These are phyloP conservation scores for Epichloe uncinata DNA, from an alignment of 2,329 filamentous ascomycete genomes.

Conservation along the genomic window DNA sequence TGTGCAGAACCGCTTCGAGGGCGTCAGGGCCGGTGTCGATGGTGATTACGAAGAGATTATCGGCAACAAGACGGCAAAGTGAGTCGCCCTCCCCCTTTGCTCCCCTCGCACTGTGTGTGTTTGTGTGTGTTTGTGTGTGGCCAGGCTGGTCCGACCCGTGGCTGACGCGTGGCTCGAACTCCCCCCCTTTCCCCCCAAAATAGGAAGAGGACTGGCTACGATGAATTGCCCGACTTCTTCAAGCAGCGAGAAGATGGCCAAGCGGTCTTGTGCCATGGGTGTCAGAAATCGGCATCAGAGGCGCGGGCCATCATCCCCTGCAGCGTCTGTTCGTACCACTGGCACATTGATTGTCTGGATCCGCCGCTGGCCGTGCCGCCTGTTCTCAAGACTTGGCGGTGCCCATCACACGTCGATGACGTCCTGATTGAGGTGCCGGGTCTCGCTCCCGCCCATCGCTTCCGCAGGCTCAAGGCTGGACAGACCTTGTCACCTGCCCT, in stretches of 20 bases:
- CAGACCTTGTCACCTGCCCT: slow-evolving; percentile 38
- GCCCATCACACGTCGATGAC: slow-evolving; percentile 74
- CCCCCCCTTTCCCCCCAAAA: neutral
- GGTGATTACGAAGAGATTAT: slow-evolving; percentile 67
- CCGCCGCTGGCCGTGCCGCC: slow-evolving; percentile 73
- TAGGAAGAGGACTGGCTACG: slow-evolving; percentile 41
- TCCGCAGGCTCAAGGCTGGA: slow-evolving; percentile 45
- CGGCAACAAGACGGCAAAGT: slow-evolving; percentile 50
- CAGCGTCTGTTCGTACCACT: slow-evolving; percentile 67
- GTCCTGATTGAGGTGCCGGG: slow-evolving; percentile 48
- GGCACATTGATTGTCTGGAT: slow-evolving; percentile 88
- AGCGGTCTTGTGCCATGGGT: slow-evolving; percentile 63
- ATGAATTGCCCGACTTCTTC: slow-evolving; percentile 53
- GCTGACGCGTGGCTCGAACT: too few relatives aligned
- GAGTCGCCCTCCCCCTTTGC: slow-evolving; percentile 21
- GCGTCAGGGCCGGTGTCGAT: slow-evolving; percentile 60
- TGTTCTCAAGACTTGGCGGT: slow-evolving; percentile 68
- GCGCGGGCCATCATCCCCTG: slow-evolving; percentile 68
- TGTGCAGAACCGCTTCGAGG: slow-evolving; percentile 65
- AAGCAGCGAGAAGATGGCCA: slow-evolving; percentile 63
- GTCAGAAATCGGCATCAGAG: slow-evolving; percentile 49
- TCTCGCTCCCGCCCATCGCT: slow-evolving; percentile 46
- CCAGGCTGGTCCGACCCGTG: neutral
- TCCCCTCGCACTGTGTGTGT: neutral
- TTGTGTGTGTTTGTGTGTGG: neutral